Evolutionary conservation across 2,329 filamentous ascomycete genomes (phyloP).

Genomic region (Dothiorella sarmentorum): DNA sequence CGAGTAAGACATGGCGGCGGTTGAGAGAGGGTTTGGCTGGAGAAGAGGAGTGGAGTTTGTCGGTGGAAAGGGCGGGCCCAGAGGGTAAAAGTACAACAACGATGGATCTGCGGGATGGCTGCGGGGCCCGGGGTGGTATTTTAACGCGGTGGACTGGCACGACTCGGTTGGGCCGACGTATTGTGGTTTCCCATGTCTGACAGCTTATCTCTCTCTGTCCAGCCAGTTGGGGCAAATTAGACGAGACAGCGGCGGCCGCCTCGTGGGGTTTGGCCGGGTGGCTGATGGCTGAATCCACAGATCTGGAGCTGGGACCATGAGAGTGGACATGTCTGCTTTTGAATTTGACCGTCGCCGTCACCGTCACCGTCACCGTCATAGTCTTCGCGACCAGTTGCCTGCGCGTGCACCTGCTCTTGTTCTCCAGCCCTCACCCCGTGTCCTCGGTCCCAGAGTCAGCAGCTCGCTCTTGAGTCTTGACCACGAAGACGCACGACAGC

Average conservation of each 20-base stretch:
- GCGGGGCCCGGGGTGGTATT: constrained; percentile 15
- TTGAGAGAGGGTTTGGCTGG: background rate
- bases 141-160: constrained; percentile 7
- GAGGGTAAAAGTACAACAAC: constrained; percentile 1
- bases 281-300: constrained; percentile 13
- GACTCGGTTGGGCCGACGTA: constrained; percentile 15
- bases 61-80: background rate
- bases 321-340: background rate
- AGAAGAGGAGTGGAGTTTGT: background rate
- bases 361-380: too few species aligned
- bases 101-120: constrained; percentile 12
- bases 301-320: constrained; percentile 7
- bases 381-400: too few species aligned
- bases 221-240: constrained; percentile 16
- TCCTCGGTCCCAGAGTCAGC: too few species aligned
- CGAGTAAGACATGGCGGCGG: constrained; percentile 47
- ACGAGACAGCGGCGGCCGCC: constrained; percentile 16
- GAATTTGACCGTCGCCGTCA: too few species aligned
- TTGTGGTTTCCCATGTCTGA: background rate
- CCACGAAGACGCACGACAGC: too few species aligned
- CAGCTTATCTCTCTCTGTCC: constrained; percentile 14
- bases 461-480: too few species aligned
- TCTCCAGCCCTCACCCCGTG: too few species aligned
- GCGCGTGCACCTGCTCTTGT: too few species aligned
- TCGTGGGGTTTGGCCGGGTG: constrained; percentile 17